Conservation (phyloP, 306 rosid genomes). For the Argentina anserina region DNA sequence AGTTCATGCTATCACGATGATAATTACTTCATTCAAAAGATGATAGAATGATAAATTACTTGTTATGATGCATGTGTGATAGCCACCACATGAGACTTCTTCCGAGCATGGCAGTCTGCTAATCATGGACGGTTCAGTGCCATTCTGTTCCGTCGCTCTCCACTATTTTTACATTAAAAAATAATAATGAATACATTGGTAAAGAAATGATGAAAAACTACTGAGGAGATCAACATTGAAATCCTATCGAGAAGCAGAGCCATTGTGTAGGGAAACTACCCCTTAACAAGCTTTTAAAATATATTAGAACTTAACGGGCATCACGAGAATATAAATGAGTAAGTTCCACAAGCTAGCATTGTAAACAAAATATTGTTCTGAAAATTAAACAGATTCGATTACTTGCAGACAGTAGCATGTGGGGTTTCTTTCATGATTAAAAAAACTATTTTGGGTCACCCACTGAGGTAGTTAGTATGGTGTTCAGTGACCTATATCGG, state of each 20-base stretch:
- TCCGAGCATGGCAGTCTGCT: slow-evolving; percentile 59
- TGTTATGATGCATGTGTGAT: slow-evolving; percentile 84
- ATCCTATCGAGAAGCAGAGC: neutral
- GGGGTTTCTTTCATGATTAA: neutral
- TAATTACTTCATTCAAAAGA: neutral
- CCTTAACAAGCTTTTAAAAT: neutral
- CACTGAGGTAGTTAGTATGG: neutral
- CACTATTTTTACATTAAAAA: slow-evolving; percentile 40
- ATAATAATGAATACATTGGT: slow-evolving; percentile 4
- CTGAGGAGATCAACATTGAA: neutral
- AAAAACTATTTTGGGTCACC: neutral
- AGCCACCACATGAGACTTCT: slow-evolving; percentile 94
- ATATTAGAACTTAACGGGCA: neutral
- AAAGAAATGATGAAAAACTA: neutral
- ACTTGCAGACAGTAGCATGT: neutral
- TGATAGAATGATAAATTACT: slow-evolving; percentile 51
- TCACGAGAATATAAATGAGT: neutral
- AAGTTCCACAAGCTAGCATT: too few species aligned
- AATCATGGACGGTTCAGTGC: slow-evolving; percentile 48
- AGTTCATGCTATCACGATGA: neutral
- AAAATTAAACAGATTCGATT: neutral
- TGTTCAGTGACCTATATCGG: neutral
- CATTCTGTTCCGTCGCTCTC: slow-evolving; percentile 40
- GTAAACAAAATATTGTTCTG: neutral
- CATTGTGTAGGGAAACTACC: neutral